These are phyloP conservation scores for Cladosporium colombiae DNA, from an alignment of 2,329 filamentous ascomycete species.

Conservation along the genomic window DNA sequence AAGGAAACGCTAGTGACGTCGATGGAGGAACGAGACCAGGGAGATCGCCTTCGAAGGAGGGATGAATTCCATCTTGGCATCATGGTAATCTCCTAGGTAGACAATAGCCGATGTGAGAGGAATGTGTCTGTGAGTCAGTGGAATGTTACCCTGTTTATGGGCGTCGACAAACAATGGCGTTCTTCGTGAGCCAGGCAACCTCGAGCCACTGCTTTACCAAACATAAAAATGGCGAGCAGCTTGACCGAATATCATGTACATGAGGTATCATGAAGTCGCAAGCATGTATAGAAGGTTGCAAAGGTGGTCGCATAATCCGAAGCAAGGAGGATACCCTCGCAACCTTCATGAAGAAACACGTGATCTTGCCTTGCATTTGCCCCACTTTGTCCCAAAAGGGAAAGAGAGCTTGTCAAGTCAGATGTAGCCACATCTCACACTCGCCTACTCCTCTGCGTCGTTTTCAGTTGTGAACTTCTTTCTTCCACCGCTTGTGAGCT, in stretches of 20 bases:
- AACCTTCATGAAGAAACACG: constrained; percentile 7
- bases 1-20: constrained; percentile 17
- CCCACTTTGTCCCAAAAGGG: not conserved
- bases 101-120: constrained; percentile 15
- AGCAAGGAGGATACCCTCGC: constrained; percentile 26
- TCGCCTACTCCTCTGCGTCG: constrained; percentile 27
- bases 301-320: constrained; percentile 26
- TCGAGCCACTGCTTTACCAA: not conserved
- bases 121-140: constrained; percentile 20
- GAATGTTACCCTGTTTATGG: constrained; percentile 13
- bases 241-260: not conserved
- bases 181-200: not conserved
- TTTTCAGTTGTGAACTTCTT: constrained; percentile 71
- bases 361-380: constrained; percentile 14
- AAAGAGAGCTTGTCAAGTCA: not conserved
- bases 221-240: not conserved
- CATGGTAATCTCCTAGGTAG: constrained; percentile 17
- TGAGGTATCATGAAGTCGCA: constrained; percentile 11
- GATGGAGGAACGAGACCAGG: constrained; percentile 6
- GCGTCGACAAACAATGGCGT: constrained; percentile 18
- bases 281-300: constrained; percentile 25
- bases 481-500: constrained; percentile 78
- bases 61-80: constrained; percentile 11
- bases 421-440: not conserved
- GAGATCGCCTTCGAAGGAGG: constrained; percentile 8